These are phyloP conservation scores for Hamigera avellanea DNA, from an alignment of 495 filamentous ascomycete genomes.

Conservation along the genomic window DNA sequence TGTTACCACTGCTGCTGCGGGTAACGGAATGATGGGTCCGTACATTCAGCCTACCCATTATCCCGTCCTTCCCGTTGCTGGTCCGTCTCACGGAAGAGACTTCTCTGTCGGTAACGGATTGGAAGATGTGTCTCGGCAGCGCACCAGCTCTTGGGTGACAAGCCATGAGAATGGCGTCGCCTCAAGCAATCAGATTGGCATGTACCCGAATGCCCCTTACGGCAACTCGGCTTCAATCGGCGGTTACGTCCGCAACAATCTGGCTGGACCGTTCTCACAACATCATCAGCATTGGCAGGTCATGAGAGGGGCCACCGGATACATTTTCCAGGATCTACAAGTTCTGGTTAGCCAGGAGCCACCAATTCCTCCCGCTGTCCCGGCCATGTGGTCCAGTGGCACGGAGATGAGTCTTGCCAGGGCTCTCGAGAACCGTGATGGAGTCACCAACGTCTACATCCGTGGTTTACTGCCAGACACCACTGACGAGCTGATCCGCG, in stretches of 20 bases:
- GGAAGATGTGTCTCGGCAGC: no score
- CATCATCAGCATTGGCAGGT: no score
- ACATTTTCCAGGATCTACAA: constrained; percentile 55
- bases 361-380: constrained; percentile 77
- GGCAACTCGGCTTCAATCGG: constrained; percentile 11
- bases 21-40: no score
- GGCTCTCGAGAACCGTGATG: constrained; percentile 79
- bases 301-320: constrained; percentile 38
- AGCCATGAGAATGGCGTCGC: constrained; percentile 4
- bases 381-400: constrained; percentile 65
- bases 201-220: constrained; percentile 12
- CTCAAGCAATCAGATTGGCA: constrained; percentile 14
- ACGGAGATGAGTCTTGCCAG: constrained; percentile 74
- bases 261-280: no score
- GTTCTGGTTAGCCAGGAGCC: constrained; percentile 63
- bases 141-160: no score
- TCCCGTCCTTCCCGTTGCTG: no score
- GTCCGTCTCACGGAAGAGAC: no score
- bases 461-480: constrained; percentile 89
- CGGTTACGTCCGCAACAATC: constrained; percentile 15
- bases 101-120: no score
- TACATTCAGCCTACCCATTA: no score
- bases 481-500: constrained; percentile 76
- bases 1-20: no score
- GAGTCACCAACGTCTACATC: constrained; percentile 93